Percentiles rank a stretch among this genome's conserved stretches.
These are phyloP conservation scores for Microsporum ferrugineum DNA, from an alignment of 2,329 filamentous ascomycete species.

Conservation along the genomic window DNA sequence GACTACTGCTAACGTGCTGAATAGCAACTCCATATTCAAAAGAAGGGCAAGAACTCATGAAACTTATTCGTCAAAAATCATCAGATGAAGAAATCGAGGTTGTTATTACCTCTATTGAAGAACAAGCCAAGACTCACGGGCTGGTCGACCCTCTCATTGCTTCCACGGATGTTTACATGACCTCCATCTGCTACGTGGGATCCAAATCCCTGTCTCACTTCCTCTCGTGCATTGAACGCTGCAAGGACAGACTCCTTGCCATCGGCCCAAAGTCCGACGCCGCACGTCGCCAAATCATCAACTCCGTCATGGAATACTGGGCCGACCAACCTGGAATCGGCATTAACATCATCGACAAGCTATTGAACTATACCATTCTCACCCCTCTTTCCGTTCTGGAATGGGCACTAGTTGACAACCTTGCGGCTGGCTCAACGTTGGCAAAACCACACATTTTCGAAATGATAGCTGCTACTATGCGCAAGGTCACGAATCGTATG, in stretches of 20 bases:
- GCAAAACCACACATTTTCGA: slow-evolving; percentile 72
- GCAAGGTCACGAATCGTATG: slow-evolving; percentile 78
- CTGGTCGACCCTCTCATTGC: slow-evolving; percentile 63
- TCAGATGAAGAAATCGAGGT: slow-evolving; percentile 76
- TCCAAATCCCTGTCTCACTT: slow-evolving; percentile 95
- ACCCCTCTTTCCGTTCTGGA: slow-evolving; percentile 75
- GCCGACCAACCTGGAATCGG: slow-evolving; percentile 81
- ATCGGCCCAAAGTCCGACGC: slow-evolving; percentile 63
- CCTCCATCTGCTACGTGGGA: slow-evolving; percentile 82
- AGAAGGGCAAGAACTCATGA: slow-evolving; percentile 72
- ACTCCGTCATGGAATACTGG: slow-evolving; percentile 88
- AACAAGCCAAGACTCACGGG: slow-evolving; percentile 58
- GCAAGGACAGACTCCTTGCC: slow-evolving; percentile 74
- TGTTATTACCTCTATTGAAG: slow-evolving; percentile 67
- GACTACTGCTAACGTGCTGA: slow-evolving; percentile 11
- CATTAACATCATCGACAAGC: slow-evolving; percentile 85
- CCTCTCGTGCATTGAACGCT: slow-evolving; percentile 87
- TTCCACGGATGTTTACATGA: slow-evolving; percentile 91
- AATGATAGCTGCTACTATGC: slow-evolving; percentile 75
- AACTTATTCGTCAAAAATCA: slow-evolving; percentile 71
- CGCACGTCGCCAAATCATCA: slow-evolving; percentile 77
- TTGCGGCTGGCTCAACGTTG: slow-evolving; percentile 55
- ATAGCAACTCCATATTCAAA: slow-evolving; percentile 66
- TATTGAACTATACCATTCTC: slow-evolving; percentile 93
- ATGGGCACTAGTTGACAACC: slow-evolving; percentile 67